Evolutionary conservation across 768 basidiomycete genomes (phyloP).

Genomic region (Mycena floridula): DNA sequence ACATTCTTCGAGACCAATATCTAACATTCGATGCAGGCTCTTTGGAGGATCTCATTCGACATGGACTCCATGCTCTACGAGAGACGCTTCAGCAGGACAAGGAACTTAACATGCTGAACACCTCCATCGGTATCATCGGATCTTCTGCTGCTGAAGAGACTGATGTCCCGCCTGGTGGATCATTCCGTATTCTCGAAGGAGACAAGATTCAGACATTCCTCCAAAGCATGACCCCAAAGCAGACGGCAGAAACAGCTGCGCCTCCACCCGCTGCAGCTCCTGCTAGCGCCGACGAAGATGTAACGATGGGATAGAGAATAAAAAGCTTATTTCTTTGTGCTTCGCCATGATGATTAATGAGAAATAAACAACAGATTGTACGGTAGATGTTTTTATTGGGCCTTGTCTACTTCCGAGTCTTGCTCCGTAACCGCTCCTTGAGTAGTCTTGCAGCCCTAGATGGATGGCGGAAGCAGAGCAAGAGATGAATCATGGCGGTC

Average conservation of each 20-base stretch:
- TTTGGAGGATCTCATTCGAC: slow-evolving; percentile 83
- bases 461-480: slow-evolving; percentile 68
- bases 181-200: slow-evolving; percentile 87
- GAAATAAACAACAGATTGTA: too few relatives aligned
- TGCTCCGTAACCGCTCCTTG: too few relatives aligned
- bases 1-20: not conserved
- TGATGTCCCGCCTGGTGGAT: slow-evolving; percentile 40
- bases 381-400: too few relatives aligned
- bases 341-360: too few relatives aligned
- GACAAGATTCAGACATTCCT: slow-evolving; percentile 71
- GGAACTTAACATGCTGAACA: slow-evolving; percentile 88
- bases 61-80: slow-evolving; percentile 90
- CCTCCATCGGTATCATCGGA: slow-evolving; percentile 91
- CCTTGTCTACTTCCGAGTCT: too few relatives aligned
- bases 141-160: slow-evolving; percentile 56
- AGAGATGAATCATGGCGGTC: slow-evolving; percentile 73
- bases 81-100: slow-evolving; percentile 99
- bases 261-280: slow-evolving; percentile 31
- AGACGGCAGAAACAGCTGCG: too few relatives aligned
- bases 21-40: slow-evolving; percentile 42
- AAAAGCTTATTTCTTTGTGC: too few relatives aligned
- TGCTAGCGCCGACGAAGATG: slow-evolving; percentile 51
- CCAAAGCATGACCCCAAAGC: slow-evolving; percentile 72
- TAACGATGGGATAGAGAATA: too few relatives aligned
- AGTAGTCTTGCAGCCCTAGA: slow-evolving; percentile 48